Conservation (phyloP, 2,329 filamentous ascomycete species). For the Massarina eburnea region DNA sequence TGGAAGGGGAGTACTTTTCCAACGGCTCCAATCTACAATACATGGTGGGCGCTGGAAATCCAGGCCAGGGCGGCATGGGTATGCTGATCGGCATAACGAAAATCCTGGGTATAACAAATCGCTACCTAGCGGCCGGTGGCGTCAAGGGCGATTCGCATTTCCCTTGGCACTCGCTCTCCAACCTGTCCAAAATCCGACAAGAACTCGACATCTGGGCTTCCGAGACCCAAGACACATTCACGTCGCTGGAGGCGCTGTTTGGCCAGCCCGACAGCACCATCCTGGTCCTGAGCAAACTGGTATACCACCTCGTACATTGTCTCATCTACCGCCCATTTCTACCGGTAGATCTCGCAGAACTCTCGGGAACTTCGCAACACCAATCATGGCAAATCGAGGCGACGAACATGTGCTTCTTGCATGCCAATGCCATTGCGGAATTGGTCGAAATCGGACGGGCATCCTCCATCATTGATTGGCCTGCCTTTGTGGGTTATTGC, state of each 20-base stretch:
- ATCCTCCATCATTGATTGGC: constrained; percentile 77
- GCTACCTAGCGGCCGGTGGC: constrained; percentile 80
- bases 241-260: constrained; percentile 73
- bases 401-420: constrained; percentile 81
- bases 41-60: constrained; percentile 67
- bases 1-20: constrained; percentile 81
- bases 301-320: constrained; percentile 86
- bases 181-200: constrained; percentile 80
- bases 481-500: constrained; percentile 83
- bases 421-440: constrained; percentile 85
- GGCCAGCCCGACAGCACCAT: constrained; percentile 76
- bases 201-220: constrained; percentile 85
- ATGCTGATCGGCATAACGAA: constrained; percentile 84
- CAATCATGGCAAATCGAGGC: constrained; percentile 93
- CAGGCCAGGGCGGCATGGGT: constrained; percentile 72
- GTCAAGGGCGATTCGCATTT: constrained; percentile 90
- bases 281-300: constrained; percentile 78
- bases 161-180: constrained; percentile 85
- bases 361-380: constrained; percentile 78
- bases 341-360: constrained; percentile 78
- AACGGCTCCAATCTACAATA: constrained; percentile 76
- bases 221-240: constrained; percentile 77
- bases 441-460: constrained; percentile 77
- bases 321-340: constrained; percentile 85
- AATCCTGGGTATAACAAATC: constrained; percentile 79